phyloP scores from a whole-genome alignment of 768 basidiomycete genomes.

The Rhizopogon vesiculosus region DNA sequence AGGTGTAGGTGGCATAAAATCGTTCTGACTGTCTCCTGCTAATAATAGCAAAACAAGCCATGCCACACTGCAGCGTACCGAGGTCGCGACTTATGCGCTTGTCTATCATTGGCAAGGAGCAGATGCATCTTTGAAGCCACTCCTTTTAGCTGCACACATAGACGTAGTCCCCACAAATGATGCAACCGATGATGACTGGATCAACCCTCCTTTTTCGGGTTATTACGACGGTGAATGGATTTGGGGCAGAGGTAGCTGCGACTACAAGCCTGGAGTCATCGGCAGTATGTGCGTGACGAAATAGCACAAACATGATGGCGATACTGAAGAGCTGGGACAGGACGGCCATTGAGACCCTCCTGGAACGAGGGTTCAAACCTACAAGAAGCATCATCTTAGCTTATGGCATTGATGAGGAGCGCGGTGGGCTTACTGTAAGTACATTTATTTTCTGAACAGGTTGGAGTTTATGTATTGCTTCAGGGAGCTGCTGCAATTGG shows the following conservation, averaged over 20 bases:
- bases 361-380: slow-evolving; percentile 25
- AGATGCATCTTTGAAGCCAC: slow-evolving; percentile 44
- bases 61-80: slow-evolving; percentile 41
- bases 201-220: slow-evolving; percentile 46
- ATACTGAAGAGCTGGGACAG: slow-evolving; percentile 10
- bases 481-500: slow-evolving; percentile 42
- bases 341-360: slow-evolving; percentile 20
- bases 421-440: slow-evolving; percentile 33
- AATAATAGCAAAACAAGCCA: slow-evolving; percentile 30
- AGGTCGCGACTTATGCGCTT: slow-evolving; percentile 59
- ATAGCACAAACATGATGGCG: background rate
- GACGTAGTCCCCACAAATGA: slow-evolving; percentile 51
- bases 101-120: slow-evolving; percentile 57
- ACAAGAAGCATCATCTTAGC: slow-evolving; percentile 28
- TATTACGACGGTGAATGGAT: slow-evolving; percentile 39
- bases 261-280: slow-evolving; percentile 37
- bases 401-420: slow-evolving; percentile 44
- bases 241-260: slow-evolving; percentile 44
- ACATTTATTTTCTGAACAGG: background rate
- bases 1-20: slow-evolving; percentile 36
- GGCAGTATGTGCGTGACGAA: slow-evolving; percentile 26
- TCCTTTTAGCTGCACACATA: slow-evolving; percentile 45
- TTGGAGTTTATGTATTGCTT: background rate
- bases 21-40: background rate
- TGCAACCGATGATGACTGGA: slow-evolving; percentile 41